Evolutionary conservation across 495 filamentous ascomycete genomes (phyloP), one percentile per base, ranked within the genome.

Genomic region (Bacidia gigantensis): DNA sequence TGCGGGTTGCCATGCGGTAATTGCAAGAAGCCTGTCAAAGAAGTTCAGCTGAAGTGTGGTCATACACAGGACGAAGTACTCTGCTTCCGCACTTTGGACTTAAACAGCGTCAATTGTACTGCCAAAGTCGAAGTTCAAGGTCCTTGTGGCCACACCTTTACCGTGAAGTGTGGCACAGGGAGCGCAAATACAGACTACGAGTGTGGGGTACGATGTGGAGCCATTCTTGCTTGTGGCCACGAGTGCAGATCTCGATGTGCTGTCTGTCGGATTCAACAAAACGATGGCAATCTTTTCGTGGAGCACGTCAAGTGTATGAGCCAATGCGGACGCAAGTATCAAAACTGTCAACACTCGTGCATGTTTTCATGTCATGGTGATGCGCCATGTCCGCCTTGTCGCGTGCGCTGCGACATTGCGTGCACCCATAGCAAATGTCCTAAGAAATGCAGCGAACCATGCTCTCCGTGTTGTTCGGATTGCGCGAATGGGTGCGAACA

Each of bases 401-500:
- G 72, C 7, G 52, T 52, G 22, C 60, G 60, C 12, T 83, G 80
- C 60, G 75, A 79, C 23, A 65, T 75, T 17, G 61, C 64, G 14
- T 80, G 78, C 60, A 61, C 55, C 50, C 78, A 83, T 62, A 70
- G 71, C 7, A 61, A 60, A 48, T 81, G 77, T 55, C 62, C 57
- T 38, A 74, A 74, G 49, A 64, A 63, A 17, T 85, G 80, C 58
- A 58, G 65, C 35, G 76, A 83, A 35, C 72, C 79, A 17, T 85
- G 81, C 54, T 62, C 68, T 45, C 82, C 78, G 3, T 86, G 82
- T 57, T 72, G 73, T 11, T 71, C 79, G 39, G 54, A 53, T 26
- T 84, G 80, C 53, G 59, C 63, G 3, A 81, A 73, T 56, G 56
- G 53, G 17, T 85, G 81, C 55, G 35, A 59, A 0, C 81, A 83